Base-by-base conservation (phyloP, 805 yeast species). In the Kazachstania africana region DNA sequence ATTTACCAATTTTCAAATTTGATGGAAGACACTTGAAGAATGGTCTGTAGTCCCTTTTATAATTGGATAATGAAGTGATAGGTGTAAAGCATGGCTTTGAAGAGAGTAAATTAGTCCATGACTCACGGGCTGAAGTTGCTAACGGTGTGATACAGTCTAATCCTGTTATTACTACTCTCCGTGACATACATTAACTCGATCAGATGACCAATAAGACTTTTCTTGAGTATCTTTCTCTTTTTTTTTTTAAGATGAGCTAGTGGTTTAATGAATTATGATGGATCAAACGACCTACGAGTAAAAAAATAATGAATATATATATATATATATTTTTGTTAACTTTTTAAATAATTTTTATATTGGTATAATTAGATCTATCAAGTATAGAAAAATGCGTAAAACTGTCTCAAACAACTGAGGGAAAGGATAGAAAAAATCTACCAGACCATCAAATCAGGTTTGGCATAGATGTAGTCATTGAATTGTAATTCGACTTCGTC, bases 101-200 rank as follows among this genome's bases (percentile, higher is more conserved):
- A 1, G 57, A 56, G 1, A 79, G 44, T 5, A 80, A 52, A 12
- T 60, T 61, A 2, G 50, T 31, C 87, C 88, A 81, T 3, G 72
- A 56, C 10, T 51, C 53, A 12, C 45, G 45, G 3, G 63, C 67
- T 1, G 85, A 87, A 5, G 74, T 73, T 0, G 96, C 97, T 3
- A 91, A 58, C 0, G 98, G 98, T 0, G 91, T 72, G 1, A 87
- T 70, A 17, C 81, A 58, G 0, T 97, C 97, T 6, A 91, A 50
- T 0, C 98, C 98, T 0, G 98, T 91, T 1, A 88, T 78, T 1
- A 88, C 96, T 0, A 88, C 94, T 55, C 95, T 60, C 36, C 62
- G 54, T 12, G 43, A 34, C 35, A 34, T 35, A n/a, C n/a, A n/a
- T n/a, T n/a, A n/a, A n/a, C n/a, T n/a, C n/a, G n/a, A n/a, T n/a